Conservation (phyloP, 2,329 filamentous ascomycete genomes). For the Penicillium sp. region DNA sequence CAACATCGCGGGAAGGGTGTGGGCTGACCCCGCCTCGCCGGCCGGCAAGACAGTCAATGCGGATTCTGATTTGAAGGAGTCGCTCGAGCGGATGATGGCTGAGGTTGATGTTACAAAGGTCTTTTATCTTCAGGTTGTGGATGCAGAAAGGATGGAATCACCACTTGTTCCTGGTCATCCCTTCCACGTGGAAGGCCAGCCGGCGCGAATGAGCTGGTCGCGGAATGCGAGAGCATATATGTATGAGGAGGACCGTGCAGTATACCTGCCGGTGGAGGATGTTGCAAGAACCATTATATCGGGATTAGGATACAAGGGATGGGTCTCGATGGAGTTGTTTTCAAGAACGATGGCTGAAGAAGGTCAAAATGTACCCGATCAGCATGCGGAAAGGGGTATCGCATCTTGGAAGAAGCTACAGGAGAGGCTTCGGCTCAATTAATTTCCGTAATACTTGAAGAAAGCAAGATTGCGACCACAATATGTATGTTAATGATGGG, state of each 20-base stretch:
- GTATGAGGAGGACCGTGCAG: slow-evolving; percentile 61
- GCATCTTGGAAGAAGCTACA: slow-evolving; percentile 53
- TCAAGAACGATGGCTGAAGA: slow-evolving; percentile 58
- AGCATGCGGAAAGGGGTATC: slow-evolving; percentile 55
- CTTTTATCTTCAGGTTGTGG: slow-evolving; percentile 75
- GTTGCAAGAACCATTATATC: slow-evolving; percentile 59
- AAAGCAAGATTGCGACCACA: background rate
- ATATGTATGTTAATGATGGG: background rate
- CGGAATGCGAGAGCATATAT: slow-evolving; percentile 71
- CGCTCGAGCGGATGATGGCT: slow-evolving; percentile 55
- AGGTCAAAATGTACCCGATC: slow-evolving; percentile 54
- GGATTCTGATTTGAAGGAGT: slow-evolving; percentile 55
- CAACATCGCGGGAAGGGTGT: slow-evolving; percentile 70
- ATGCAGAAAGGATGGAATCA: slow-evolving; percentile 62
- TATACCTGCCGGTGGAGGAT: slow-evolving; percentile 65
- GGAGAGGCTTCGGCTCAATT: slow-evolving; percentile 7
- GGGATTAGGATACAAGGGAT: slow-evolving; percentile 62
- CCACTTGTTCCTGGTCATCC: slow-evolving; percentile 60
- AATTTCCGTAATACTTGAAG: background rate
- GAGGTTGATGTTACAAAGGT: slow-evolving; percentile 63
- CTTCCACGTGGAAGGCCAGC: slow-evolving; percentile 60
- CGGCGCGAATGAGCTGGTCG: slow-evolving; percentile 73
- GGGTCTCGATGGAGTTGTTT: slow-evolving; percentile 72
- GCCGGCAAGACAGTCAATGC: slow-evolving; percentile 56
- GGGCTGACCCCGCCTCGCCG: slow-evolving; percentile 60